phyloP scores from a whole-genome alignment of 2,329 filamentous ascomycete genomes.

The Aspergillus calidoustus region DNA sequence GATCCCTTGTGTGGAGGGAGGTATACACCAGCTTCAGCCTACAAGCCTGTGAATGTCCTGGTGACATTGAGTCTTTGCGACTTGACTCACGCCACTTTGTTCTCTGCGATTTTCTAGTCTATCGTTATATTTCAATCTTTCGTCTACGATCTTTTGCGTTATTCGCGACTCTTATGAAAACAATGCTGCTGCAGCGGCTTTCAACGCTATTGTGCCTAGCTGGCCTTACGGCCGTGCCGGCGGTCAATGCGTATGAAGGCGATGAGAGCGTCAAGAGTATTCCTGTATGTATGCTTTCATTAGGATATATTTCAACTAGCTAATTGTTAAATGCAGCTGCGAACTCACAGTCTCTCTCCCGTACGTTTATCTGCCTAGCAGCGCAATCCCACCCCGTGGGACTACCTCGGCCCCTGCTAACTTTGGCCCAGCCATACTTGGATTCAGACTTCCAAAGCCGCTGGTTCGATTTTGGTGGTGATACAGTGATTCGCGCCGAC shows the following conservation, averaged over 20 bases:
- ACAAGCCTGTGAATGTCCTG: conserved; percentile 49
- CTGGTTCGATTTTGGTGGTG: conserved; percentile 99
- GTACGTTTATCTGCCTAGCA: conserved; percentile 56
- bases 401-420: conserved; percentile 11
- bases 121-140: conserved; percentile 10
- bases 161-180: conserved; percentile 4
- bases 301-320: neutral
- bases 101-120: conserved; percentile 1
- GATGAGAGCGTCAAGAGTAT: conserved; percentile 65
- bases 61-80: conserved; percentile 22
- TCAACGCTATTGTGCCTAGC: conserved; percentile 42
- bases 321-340: conserved; percentile 61
- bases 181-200: conserved; percentile 41
- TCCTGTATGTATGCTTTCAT: conserved; percentile 56
- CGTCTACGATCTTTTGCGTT: conserved; percentile 10
- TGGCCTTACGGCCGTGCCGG: conserved; percentile 37
- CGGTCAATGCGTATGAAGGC: conserved; percentile 50
- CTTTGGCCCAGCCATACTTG: conserved; percentile 75
- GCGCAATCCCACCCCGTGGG: neutral
- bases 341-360: conserved; percentile 82
- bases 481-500: conserved; percentile 79
- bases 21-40: conserved; percentile 4
- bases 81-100: neutral
- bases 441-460: conserved; percentile 98
- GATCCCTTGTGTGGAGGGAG: conserved; percentile 41